Conservation (phyloP, 768 basidiomycete genomes). For the Coprinopsis marcescibilis region DNA sequence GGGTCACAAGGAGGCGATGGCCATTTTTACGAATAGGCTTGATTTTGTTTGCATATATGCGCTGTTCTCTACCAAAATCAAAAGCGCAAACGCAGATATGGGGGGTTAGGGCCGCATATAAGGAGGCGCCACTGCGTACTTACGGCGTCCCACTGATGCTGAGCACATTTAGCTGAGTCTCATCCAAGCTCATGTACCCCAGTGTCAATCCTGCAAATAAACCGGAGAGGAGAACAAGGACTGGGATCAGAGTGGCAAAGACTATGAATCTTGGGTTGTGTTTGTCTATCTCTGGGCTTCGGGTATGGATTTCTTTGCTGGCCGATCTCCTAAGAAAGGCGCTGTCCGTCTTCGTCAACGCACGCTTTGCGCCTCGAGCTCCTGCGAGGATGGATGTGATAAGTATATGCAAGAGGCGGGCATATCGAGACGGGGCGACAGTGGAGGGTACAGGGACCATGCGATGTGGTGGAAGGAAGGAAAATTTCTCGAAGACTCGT, state of each 20-base stretch:
- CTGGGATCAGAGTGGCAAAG: conserved; percentile 63
- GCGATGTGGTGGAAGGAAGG: neutral
- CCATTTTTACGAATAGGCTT: conserved; percentile 82
- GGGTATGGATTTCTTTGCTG: neutral
- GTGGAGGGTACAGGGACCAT: conserved; percentile 9
- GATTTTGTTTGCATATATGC: conserved; percentile 77
- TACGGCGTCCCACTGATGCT: conserved; percentile 81
- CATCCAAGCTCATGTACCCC: conserved; percentile 90
- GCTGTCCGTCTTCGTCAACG: neutral
- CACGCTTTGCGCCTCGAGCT: neutral
- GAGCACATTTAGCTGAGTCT: conserved; percentile 85
- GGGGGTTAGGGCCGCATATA: neutral
- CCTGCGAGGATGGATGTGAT: neutral
- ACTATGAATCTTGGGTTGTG: conserved; percentile 20
- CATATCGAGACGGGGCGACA: neutral
- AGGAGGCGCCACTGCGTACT: conserved; percentile 26
- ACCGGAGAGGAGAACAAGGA: conserved; percentile 79
- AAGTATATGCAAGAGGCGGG: neutral
- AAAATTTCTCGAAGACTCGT: no score
- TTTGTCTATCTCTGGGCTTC: neutral
- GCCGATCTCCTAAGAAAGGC: neutral
- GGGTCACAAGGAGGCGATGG: conserved; percentile 75
- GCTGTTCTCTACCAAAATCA: conserved; percentile 78
- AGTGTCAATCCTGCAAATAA: conserved; percentile 89
- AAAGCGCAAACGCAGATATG: no score